These are phyloP conservation scores for Mediolabrus comicus DNA, from an alignment of 108 stramenopile species.

Conservation along the genomic window DNA sequence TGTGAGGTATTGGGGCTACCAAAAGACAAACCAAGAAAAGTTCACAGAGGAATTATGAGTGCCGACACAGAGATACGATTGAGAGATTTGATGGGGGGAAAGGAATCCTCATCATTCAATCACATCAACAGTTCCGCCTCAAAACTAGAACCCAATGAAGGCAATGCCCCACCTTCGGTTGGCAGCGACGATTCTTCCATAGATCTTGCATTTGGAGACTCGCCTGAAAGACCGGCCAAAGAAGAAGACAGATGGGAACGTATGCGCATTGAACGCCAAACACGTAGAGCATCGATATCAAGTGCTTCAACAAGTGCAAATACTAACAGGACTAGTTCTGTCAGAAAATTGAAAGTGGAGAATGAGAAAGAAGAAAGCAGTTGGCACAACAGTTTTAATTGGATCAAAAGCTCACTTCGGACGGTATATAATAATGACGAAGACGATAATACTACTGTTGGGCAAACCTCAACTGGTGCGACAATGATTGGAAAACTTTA, in stretches of 20 bases:
- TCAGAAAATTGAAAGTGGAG: not conserved
- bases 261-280: not conserved
- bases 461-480: not conserved
- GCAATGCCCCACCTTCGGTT: not conserved
- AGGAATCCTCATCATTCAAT: not conserved
- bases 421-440: not conserved
- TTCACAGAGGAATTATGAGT: slow-evolving; percentile 20
- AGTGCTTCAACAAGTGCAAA: not conserved
- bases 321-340: not conserved
- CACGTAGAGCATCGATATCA: not conserved
- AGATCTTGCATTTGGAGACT: not conserved
- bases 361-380: not conserved
- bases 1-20: slow-evolving; percentile 10
- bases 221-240: not conserved
- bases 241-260: not conserved
- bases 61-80: not conserved
- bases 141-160: not conserved
- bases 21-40: slow-evolving; percentile 4
- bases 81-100: not conserved
- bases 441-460: not conserved
- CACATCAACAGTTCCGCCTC: not conserved
- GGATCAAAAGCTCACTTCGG: not conserved
- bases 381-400: not conserved
- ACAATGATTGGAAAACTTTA: not conserved
- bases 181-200: not conserved